These are phyloP conservation scores for Cunninghamia lanceolata DNA, from an alignment of 75 land plant genomes.

Conservation along the genomic window DNA sequence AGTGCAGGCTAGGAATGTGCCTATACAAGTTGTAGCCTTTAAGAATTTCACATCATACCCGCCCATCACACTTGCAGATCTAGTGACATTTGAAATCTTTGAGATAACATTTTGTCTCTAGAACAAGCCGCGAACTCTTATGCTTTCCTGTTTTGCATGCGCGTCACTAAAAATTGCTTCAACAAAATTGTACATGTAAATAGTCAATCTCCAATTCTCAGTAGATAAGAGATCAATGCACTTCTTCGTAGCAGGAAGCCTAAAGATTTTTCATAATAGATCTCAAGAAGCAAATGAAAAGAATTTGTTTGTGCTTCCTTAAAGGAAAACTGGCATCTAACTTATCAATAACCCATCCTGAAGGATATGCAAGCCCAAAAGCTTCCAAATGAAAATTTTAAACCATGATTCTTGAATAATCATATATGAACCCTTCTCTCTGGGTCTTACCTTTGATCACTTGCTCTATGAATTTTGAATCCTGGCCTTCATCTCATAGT, in stretches of 20 bases:
- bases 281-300: background rate
- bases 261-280: background rate
- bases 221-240: background rate
- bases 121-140: no score
- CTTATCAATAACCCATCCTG: conserved; percentile 70
- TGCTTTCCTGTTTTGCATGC: no score
- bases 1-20: no score
- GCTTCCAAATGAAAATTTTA: conserved; percentile 92
- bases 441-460: conserved; percentile 89
- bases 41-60: no score
- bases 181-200: conserved; percentile 2
- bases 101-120: no score
- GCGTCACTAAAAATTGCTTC: background rate
- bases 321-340: conserved; percentile 36
- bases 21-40: no score
- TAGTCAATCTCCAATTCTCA: background rate
- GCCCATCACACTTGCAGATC: no score
- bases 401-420: conserved; percentile 74
- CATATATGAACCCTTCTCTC: conserved; percentile 78
- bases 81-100: no score
- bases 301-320: conserved; percentile 6
- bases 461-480: conserved; percentile 92
- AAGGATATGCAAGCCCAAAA: conserved; percentile 54
- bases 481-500: no score
- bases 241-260: background rate